Conservation (phyloP, 495 filamentous ascomycete genomes). For the Melanomma pulvis-pyrius region DNA sequence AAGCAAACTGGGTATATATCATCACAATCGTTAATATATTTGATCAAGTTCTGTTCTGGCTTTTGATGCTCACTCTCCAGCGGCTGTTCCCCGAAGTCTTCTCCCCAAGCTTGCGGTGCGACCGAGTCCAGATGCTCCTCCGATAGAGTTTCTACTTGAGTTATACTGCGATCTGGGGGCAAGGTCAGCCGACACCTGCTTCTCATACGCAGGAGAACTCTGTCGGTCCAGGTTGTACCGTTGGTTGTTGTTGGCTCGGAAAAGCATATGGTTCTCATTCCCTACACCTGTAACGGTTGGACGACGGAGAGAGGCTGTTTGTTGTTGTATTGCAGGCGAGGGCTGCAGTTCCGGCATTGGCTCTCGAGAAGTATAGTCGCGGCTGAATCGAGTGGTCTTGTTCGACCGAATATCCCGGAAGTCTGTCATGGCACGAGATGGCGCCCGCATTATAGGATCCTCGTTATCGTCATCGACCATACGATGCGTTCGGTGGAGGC, state of each 20-base stretch:
- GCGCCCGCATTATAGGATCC: slow-evolving; percentile 47
- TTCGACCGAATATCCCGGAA: slow-evolving; percentile 42
- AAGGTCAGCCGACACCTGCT: slow-evolving; percentile 15
- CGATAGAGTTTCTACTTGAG: slow-evolving; percentile 11
- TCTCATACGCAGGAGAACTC: slow-evolving; percentile 29
- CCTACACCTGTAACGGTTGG: slow-evolving; percentile 15
- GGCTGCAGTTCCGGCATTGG: slow-evolving; percentile 39
- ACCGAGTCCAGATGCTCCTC: slow-evolving; percentile 12
- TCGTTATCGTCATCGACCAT: slow-evolving; percentile 48
- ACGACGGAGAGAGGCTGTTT: slow-evolving; percentile 25
- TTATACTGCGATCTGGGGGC: slow-evolving; percentile 8
- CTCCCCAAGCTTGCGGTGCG: slow-evolving; percentile 27
- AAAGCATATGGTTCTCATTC: slow-evolving; percentile 25
- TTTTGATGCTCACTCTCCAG: slow-evolving; percentile 28
- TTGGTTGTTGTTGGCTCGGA: slow-evolving; percentile 18
- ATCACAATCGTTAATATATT: slow-evolving; percentile 21
- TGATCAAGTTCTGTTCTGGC: neutral
- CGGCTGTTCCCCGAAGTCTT: slow-evolving; percentile 20
- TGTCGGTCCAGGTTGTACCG: slow-evolving; percentile 31
- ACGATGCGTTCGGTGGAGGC: slow-evolving; percentile 32
- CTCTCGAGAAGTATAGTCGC: slow-evolving; percentile 50
- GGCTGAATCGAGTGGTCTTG: slow-evolving; percentile 46
- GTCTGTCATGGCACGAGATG: slow-evolving; percentile 49
- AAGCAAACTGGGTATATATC: slow-evolving; percentile 32
- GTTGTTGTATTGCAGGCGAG: slow-evolving; percentile 27